Evolutionary conservation across 1,284 basidiomycete species (phyloP).

Genomic region (Irpex sp.): DNA sequence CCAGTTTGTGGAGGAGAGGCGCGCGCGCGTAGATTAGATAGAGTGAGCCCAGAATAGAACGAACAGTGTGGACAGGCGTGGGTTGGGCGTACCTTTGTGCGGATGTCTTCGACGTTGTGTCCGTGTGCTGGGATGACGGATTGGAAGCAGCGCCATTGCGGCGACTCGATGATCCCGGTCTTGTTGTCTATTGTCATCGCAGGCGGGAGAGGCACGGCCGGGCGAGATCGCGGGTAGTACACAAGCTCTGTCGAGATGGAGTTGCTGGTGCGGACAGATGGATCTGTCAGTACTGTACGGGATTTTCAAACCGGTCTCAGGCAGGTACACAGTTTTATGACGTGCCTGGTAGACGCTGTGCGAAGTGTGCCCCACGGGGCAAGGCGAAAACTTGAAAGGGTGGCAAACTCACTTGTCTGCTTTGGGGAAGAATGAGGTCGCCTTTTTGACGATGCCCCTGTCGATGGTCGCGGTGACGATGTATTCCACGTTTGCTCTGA

Average conservation of each 20-base stretch:
- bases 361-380: too few species aligned
- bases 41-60: too few species aligned
- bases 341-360: too few species aligned
- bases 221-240: constrained; percentile 65
- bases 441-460: constrained; percentile 18
- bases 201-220: constrained; percentile 48
- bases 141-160: constrained; percentile 52
- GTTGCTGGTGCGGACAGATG: constrained; percentile 19
- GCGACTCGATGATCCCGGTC: constrained; percentile 35
- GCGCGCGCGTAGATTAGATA: background rate
- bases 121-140: constrained; percentile 39
- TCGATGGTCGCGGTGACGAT: constrained; percentile 22
- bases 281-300: too few species aligned
- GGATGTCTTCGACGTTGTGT: constrained; percentile 40
- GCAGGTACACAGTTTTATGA: too few species aligned
- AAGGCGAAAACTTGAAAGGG: background rate
- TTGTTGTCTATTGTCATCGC: constrained; percentile 31
- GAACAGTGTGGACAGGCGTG: background rate
- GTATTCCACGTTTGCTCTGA: constrained; percentile 34
- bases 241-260: constrained; percentile 56
- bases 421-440: constrained; percentile 21
- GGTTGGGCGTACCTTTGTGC: constrained; percentile 31
- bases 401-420: constrained; percentile 18
- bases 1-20: background rate
- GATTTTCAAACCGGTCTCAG: too few species aligned